phyloP scores from a whole-genome alignment of 768 basidiomycete genomes.

The Boletus tylopilopsis region DNA sequence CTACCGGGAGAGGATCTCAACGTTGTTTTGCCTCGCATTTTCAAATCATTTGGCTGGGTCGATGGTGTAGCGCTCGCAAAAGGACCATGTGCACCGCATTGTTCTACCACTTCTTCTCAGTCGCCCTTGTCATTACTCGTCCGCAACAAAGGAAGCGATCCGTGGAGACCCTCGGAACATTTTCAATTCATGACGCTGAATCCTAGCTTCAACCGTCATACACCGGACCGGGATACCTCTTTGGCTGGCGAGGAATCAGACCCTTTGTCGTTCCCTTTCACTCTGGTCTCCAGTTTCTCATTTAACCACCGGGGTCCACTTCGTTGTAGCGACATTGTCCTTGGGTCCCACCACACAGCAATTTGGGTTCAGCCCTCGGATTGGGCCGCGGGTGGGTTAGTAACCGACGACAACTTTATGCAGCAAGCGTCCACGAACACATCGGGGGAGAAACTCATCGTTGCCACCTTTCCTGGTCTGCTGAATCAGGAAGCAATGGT shows the following conservation, averaged over 20 bases:
- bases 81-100: not conserved
- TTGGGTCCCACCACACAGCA: conserved; percentile 56
- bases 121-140: conserved; percentile 47
- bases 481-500: conserved; percentile 23
- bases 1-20: conserved; percentile 13
- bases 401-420: conserved; percentile 21
- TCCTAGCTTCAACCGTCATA: conserved; percentile 23
- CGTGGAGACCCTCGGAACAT: conserved; percentile 48
- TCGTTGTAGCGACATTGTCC: conserved; percentile 48
- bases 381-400: conserved; percentile 37
- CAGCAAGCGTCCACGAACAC: conserved; percentile 13
- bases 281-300: conserved; percentile 34
- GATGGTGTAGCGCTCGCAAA: conserved; percentile 49
- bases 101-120: not conserved
- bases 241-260: conserved; percentile 12
- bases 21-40: conserved; percentile 30
- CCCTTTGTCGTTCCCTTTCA: conserved; percentile 48
- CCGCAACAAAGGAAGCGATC: conserved; percentile 56
- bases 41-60: conserved; percentile 64
- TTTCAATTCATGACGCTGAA: conserved; percentile 52
- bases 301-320: conserved; percentile 44
- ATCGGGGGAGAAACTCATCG: conserved; percentile 40
- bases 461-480: conserved; percentile 48
- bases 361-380: conserved; percentile 60
- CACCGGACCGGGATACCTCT: conserved; percentile 4